Percentiles rank a stretch among this genome's conserved stretches.
These are phyloP conservation scores for Fusarium sp. DNA, from an alignment of 2,329 filamentous ascomycete genomes.

Conservation along the genomic window DNA sequence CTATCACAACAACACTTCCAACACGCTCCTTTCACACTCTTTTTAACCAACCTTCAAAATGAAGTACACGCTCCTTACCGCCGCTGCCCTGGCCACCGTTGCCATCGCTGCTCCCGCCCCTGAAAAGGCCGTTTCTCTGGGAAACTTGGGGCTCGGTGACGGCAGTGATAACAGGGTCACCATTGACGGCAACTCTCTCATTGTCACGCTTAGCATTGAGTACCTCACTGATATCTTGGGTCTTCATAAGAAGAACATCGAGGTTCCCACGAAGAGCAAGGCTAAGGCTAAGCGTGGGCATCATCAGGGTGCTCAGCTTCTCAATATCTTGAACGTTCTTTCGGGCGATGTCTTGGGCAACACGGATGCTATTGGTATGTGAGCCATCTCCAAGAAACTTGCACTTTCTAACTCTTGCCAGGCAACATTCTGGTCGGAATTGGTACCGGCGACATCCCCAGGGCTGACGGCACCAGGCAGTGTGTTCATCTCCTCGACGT, in stretches of 20 bases:
- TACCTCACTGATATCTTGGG: not conserved
- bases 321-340: not conserved
- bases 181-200: not conserved
- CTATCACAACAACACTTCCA: not conserved
- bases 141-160: too few relatives aligned
- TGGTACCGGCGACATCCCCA: not conserved
- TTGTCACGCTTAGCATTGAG: not conserved
- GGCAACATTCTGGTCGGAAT: not conserved
- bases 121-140: not conserved
- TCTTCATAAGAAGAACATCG: not conserved
- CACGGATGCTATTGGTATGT: not conserved
- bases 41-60: not conserved
- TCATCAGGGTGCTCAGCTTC: not conserved
- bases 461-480: not conserved
- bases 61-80: conserved; percentile 19
- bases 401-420: not conserved
- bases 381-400: accelerated
- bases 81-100: not conserved
- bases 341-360: not conserved
- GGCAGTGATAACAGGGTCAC: not conserved
- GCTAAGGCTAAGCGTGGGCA: not conserved
- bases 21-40: not conserved
- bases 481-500: not conserved
- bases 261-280: not conserved
- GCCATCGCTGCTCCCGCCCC: not conserved